Percentiles rank a stretch among this genome's conserved stretches.
phyloP scores from a whole-genome alignment of 1,284 basidiomycete genomes.

The Papiliotrema nemorosa region DNA sequence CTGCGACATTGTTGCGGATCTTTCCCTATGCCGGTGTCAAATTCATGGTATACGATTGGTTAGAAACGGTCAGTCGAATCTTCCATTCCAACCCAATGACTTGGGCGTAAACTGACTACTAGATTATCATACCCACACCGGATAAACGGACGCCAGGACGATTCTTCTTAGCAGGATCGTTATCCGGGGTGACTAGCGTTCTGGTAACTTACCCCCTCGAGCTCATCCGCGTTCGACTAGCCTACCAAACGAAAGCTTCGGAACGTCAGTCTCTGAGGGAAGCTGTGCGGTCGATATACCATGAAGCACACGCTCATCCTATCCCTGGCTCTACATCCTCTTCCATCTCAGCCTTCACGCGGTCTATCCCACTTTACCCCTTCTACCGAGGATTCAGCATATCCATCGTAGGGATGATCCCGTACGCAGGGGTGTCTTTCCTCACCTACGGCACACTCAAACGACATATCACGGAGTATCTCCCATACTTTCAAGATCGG shows the following conservation, averaged over 20 bases:
- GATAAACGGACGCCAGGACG: constrained; percentile 72
- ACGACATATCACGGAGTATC: constrained; percentile 54
- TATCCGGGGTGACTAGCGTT: constrained; percentile 87
- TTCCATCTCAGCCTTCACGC: constrained; percentile 45
- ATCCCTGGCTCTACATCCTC: constrained; percentile 33
- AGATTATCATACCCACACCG: constrained; percentile 75
- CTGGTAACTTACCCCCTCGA: constrained; percentile 93
- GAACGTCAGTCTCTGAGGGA: constrained; percentile 61
- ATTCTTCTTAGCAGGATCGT: constrained; percentile 83
- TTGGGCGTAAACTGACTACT: constrained; percentile 41
- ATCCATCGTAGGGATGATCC: constrained; percentile 87
- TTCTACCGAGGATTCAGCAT: constrained; percentile 94
- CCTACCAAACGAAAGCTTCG: constrained; percentile 68
- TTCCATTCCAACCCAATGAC: background rate
- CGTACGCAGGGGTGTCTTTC: constrained; percentile 96
- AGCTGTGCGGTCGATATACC: constrained; percentile 66
- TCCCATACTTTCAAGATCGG: constrained; percentile 46
- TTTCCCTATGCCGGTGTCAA: constrained; percentile 98
- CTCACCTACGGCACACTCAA: constrained; percentile 85
- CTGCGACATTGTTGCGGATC: constrained; percentile 68
- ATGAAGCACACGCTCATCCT: constrained; percentile 54
- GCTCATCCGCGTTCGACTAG: constrained; percentile 90
- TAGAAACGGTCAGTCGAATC: constrained; percentile 61
- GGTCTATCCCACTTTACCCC: constrained; percentile 45
- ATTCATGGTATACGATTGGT: constrained; percentile 94